Percentiles rank a stretch among this genome's conserved stretches.
These are phyloP conservation scores for Chrysoporthe puriensis DNA, from an alignment of 2,329 filamentous ascomycete species.

Conservation along the genomic window DNA sequence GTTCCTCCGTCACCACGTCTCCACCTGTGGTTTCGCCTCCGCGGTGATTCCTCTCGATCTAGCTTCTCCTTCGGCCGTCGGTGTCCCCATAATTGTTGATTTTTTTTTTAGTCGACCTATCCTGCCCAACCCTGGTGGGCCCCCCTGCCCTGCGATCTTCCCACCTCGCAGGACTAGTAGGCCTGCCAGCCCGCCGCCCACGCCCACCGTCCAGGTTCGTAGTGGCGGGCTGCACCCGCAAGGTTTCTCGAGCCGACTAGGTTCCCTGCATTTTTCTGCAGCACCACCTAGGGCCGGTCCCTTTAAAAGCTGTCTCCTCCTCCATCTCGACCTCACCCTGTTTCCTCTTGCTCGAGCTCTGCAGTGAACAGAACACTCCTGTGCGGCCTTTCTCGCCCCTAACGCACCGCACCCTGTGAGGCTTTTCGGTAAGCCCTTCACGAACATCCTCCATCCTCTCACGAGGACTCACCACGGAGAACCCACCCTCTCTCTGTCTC, in stretches of 20 bases:
- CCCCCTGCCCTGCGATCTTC: constrained; percentile 7
- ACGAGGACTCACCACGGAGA: no score
- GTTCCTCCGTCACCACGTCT: background rate
- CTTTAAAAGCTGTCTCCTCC: constrained; percentile 21
- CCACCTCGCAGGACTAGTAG: background rate
- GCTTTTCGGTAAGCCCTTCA: constrained; percentile 18
- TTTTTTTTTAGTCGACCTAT: constrained; percentile 13
- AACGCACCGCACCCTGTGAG: background rate
- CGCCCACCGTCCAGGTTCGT: constrained; percentile 9
- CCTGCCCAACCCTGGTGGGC: constrained; percentile 2
- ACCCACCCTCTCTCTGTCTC: background rate
- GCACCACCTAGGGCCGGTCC: background rate
- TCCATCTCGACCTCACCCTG: background rate
- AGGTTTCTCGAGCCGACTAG: background rate
- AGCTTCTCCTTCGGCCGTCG: constrained; percentile 5
- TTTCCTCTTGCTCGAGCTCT: constrained; percentile 12
- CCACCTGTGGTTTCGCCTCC: constrained; percentile 8
- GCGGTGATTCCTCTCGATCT: background rate
- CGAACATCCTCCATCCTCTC: background rate
- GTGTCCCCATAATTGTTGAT: constrained; percentile 14
- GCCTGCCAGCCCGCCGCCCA: constrained; percentile 1
- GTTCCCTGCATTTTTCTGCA: background rate
- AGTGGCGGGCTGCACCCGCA: constrained; percentile 8
- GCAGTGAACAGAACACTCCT: constrained; percentile 17
- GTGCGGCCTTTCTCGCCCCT: constrained; percentile 19